These are phyloP conservation scores for Colletotrichum sublineola DNA, from an alignment of 2,329 filamentous ascomycete species.

Conservation along the genomic window DNA sequence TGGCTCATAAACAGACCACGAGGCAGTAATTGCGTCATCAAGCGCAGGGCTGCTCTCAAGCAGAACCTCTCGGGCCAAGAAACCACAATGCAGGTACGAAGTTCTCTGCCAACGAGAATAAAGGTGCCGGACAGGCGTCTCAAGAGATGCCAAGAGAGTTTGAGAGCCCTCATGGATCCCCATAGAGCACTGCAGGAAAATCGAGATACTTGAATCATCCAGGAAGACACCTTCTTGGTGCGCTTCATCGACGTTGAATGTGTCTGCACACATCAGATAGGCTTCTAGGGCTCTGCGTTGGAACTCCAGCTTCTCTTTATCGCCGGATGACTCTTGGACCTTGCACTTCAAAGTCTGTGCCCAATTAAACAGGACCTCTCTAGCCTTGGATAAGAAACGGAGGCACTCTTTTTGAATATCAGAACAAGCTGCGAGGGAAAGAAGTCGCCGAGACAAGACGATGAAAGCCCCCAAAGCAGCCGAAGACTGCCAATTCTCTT, in stretches of 20 bases:
- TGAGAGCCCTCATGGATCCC: conserved; percentile 50
- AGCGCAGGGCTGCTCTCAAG: not conserved
- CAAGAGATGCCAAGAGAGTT: not conserved
- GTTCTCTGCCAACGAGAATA: conserved; percentile 16
- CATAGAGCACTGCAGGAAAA: conserved; percentile 55
- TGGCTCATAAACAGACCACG: conserved; percentile 3
- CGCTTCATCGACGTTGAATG: conserved; percentile 59
- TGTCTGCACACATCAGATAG: conserved; percentile 57
- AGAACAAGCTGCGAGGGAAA: conserved; percentile 53
- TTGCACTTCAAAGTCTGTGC: conserved; percentile 50
- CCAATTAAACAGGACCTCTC: conserved; percentile 57
- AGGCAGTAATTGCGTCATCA: not conserved
- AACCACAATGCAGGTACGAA: not conserved
- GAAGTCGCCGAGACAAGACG: conserved; percentile 56
- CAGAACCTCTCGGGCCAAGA: not conserved
- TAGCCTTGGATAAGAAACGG: conserved; percentile 48
- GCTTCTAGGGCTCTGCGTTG: conserved; percentile 53
- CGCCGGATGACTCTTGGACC: conserved; percentile 43
- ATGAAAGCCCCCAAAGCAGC: conserved; percentile 56
- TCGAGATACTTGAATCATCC: conserved; percentile 46
- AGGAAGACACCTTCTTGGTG: conserved; percentile 45
- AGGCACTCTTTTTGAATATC: conserved; percentile 48
- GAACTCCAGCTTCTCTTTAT: conserved; percentile 50
- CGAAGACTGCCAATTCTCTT: conserved; percentile 66
- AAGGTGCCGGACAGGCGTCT: not conserved